Evolutionary conservation across 1,284 basidiomycete species (phyloP).

Genomic region (Mycena citricolor): DNA sequence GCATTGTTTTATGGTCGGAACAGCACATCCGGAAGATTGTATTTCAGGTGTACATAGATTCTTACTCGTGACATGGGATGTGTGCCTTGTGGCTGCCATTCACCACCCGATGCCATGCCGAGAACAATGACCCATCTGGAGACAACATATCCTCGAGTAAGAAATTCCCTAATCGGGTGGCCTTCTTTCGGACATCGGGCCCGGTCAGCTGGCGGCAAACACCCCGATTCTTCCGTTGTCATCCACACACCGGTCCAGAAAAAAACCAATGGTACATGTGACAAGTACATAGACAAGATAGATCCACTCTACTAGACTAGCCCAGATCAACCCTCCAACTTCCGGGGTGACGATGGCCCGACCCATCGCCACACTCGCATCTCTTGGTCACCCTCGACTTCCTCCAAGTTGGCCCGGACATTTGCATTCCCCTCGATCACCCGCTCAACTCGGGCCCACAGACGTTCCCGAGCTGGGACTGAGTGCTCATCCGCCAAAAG

Average conservation of each 20-base stretch:
- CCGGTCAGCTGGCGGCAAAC: too few relatives aligned
- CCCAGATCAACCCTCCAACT: not conserved
- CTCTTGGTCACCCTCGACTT: conserved; percentile 87
- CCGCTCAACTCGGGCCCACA: conserved; percentile 88
- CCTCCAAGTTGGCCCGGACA: conserved; percentile 85
- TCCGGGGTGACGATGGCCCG: conserved; percentile 37
- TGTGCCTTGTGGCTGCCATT: too few relatives aligned
- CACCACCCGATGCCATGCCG: too few relatives aligned
- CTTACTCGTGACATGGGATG: too few relatives aligned
- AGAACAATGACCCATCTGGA: too few relatives aligned
- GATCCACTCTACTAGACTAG: not conserved
- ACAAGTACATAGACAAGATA: not conserved
- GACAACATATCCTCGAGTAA: conserved; percentile 5
- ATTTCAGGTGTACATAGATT: too few relatives aligned
- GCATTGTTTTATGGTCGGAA: not conserved
- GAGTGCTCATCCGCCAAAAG: conserved; percentile 84
- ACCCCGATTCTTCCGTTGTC: too few relatives aligned
- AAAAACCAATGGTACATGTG: not conserved
- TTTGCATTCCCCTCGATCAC: conserved; percentile 95
- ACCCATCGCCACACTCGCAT: conserved; percentile 84
- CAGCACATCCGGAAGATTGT: too few relatives aligned
- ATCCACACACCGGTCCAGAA: too few relatives aligned
- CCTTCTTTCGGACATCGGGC: conserved; percentile 7
- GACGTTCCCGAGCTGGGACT: conserved; percentile 58
- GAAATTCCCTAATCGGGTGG: conserved; percentile 13